Evolutionary conservation across 2,329 filamentous ascomycete genomes (phyloP), one percentile per base, ranked within the genome.

Genomic region (Fusarium verticillioides): DNA sequence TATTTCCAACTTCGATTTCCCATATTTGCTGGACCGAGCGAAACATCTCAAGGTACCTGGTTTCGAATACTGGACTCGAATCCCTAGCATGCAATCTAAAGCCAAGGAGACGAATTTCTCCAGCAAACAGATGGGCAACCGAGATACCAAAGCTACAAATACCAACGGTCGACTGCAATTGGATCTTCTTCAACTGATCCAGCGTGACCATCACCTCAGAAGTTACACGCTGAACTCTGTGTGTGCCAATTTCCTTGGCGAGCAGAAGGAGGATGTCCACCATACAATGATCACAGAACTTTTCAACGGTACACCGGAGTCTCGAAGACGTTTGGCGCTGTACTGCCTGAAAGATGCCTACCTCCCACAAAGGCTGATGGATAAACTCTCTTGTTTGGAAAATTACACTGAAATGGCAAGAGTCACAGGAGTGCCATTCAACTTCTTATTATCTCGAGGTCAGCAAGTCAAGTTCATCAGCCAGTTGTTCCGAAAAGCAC

Each of bases 361-460:
- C 78, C 87, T 99, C 7, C 96, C 96, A 2, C 95, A 98, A 79
- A 87, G 97, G 67, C 83, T 99, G 58, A 95, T 99, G 91, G 96
- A 99, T 80, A 99, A 99, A 82, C 87, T 99, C 32, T 98, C 97
- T 80, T 98, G 96, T 83, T 87, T 99, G n/a, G 93, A 97, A 83
- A 99, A 99, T 81, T 98, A 98, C 79, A 98, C 96, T 0, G 96
- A 99, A 84, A 99, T 99, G 96, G 96, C 96, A 65, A 96, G 96
- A 90, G 96, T 99, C 83, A 99, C 97, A 32, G 96, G 96, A 77
- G 96, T 99, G 9, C 96, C 96, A 0, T 99, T 99, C 86, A 98
- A 97, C 80, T 97, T 93, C 79, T 88, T 99, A 49, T 88, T 99
- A 4, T 91, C 96, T 30, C 91, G 95, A 79, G 96, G 96, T 49